phyloP scores from a whole-genome alignment of 345 rosid genomes.

The Citrus sinensis region DNA sequence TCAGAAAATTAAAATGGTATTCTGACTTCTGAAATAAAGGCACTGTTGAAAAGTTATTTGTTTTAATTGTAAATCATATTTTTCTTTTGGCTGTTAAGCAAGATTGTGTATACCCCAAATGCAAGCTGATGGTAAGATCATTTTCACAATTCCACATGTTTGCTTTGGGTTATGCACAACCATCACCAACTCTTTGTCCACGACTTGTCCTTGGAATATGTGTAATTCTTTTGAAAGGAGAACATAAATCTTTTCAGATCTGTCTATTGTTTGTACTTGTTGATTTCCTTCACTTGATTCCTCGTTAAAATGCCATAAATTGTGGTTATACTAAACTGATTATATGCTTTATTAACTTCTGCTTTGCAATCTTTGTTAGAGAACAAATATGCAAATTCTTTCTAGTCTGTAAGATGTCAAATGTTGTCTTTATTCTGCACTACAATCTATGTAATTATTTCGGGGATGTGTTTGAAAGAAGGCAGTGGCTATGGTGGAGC shows the following conservation, averaged over 20 bases:
- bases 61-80: slow-evolving; percentile 1
- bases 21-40: slow-evolving; percentile 6
- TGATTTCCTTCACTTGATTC: not conserved
- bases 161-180: not conserved
- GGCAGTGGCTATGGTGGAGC: too few species aligned
- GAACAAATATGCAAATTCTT: not conserved
- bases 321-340: not conserved
- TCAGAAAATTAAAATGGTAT: not conserved
- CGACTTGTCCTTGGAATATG: not conserved
- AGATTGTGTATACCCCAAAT: not conserved
- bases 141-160: not conserved
- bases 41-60: not conserved
- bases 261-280: not conserved
- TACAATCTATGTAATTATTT: not conserved
- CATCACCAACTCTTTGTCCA: not conserved
- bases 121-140: not conserved
- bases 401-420: not conserved
- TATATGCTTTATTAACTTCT: not conserved
- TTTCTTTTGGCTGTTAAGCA: not conserved
- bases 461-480: not conserved
- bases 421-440: not conserved
- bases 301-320: not conserved
- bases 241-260: not conserved
- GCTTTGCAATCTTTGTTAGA: not conserved
- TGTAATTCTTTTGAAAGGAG: not conserved